Base-by-base conservation (phyloP, 257 asterid genomes). In the Forsythia suspensa region DNA sequence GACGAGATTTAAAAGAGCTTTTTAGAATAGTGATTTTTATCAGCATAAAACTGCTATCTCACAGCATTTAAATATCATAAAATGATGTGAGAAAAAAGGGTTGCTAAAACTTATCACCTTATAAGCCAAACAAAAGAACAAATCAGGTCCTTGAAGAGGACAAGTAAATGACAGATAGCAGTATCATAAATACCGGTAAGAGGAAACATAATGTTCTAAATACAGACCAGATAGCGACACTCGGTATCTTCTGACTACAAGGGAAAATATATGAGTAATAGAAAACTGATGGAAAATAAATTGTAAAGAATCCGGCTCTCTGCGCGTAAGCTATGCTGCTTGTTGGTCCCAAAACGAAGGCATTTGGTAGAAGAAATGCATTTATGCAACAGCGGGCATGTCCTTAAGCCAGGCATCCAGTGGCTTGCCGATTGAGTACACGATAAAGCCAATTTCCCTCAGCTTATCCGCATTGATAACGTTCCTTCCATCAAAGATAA, bases 331-430 rank as follows among this genome's bases (percentile, higher is more conserved):
- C 80, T 83, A 72, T 68, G 73, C 71, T 68, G 73, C 71, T 82
- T 70, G 29, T 80, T 73, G 39, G 80, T 77, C 69, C 75, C 67
- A 78, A 66, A 69, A 66, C 73, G 66, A 68, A 72, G 77, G 63
- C 8, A n/a, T 51, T 68, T 16, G 82, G 77, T 44, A 68, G 43
- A 73, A 36, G 71, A 69, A 61, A 48, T 34, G 84, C 73, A 40
- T 51, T 82, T 88, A 93, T 69, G 90, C 96, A 78, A 93, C 86
- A 3, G 97, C 96, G 29, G 97, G 98, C 96, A 93, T 86, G 90
- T 93, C 98, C 91, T 91, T 93, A 48, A 90, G 93, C 98, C 98
- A 93, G 48, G 91, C 92, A 77, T 93, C 98, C 15, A 93, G 89
- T 2, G 98, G 98, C 88, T 93, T 93, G 55, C 98, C 98, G 12